Evolutionary conservation across 768 basidiomycete species (phyloP).

Genomic region (Podaxis mareebaensis): DNA sequence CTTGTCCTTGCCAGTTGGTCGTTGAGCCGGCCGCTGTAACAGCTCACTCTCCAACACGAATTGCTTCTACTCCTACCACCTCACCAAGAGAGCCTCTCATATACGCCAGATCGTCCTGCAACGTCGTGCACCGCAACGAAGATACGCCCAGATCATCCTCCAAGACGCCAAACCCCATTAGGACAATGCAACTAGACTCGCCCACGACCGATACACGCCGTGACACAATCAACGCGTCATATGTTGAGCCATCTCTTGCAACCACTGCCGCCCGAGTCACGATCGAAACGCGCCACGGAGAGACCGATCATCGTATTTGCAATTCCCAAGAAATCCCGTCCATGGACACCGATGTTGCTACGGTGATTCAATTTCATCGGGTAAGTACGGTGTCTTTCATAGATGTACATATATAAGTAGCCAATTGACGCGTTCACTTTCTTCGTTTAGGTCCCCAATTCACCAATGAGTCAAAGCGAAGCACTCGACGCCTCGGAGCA

Average conservation of each 20-base stretch:
- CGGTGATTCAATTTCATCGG: conserved; percentile 2
- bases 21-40: neutral
- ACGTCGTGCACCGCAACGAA: neutral
- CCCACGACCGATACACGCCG: conserved; percentile 7
- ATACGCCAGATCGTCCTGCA: neutral
- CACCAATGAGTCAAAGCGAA: neutral
- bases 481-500: neutral
- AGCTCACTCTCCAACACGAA: neutral
- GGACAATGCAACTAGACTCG: neutral
- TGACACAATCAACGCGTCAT: neutral
- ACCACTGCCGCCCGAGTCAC: neutral
- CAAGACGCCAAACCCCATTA: neutral
- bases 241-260: neutral
- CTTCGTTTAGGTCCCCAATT: neutral
- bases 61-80: neutral
- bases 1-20: neutral
- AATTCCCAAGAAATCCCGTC: neutral
- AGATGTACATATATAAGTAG: conserved; percentile 4
- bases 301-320: neutral
- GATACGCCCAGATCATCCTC: neutral
- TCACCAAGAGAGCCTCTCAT: neutral
- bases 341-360: conserved; percentile 12
- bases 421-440: neutral
- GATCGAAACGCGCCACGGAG: neutral
- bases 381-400: conserved; percentile 1